Conservation (phyloP, 495 filamentous ascomycete genomes). For the Aspergillus egyptiacus region DNA sequence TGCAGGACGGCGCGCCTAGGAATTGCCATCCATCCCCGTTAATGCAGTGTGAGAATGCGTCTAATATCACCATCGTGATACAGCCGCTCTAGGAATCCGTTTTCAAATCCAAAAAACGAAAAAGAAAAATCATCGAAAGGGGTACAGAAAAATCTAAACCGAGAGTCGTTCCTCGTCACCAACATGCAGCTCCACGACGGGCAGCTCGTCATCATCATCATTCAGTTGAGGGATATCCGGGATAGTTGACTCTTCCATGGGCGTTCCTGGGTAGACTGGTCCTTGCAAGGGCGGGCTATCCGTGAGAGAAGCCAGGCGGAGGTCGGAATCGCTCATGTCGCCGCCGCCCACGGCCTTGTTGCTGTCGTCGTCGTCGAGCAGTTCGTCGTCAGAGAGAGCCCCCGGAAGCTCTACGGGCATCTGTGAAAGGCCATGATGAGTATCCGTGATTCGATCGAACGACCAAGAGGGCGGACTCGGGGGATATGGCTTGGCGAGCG, state of each 20-base stretch:
- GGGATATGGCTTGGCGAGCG: conserved; percentile 20
- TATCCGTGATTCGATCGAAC: conserved; percentile 29
- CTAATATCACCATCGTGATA: background rate
- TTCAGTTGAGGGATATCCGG: conserved; percentile 32
- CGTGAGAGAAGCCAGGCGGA: conserved; percentile 29
- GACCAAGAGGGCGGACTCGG: conserved; percentile 31
- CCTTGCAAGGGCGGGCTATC: conserved; percentile 26
- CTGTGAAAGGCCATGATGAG: conserved; percentile 32
- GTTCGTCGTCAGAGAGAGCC: conserved; percentile 29
- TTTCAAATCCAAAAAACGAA: conserved; percentile 23
- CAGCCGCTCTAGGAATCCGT: conserved; percentile 12
- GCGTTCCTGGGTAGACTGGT: conserved; percentile 23
- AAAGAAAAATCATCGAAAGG: background rate
- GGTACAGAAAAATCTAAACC: conserved; percentile 13
- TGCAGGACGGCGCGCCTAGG: background rate
- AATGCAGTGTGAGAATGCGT: too few relatives aligned
- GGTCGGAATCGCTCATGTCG: conserved; percentile 34
- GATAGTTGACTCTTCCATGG: conserved; percentile 29
- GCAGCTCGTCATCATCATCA: conserved; percentile 35
- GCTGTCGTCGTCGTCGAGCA: conserved; percentile 37
- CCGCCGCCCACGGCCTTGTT: conserved; percentile 41
- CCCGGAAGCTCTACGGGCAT: conserved; percentile 25
- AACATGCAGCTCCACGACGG: conserved; percentile 42
- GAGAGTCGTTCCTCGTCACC: conserved; percentile 33
- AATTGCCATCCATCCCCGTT: too few relatives aligned